Evolutionary conservation across 202 grass and related monocot species (phyloP), one percentile per base, ranked within the genome.

Genomic region (Elaeis oleifera): DNA sequence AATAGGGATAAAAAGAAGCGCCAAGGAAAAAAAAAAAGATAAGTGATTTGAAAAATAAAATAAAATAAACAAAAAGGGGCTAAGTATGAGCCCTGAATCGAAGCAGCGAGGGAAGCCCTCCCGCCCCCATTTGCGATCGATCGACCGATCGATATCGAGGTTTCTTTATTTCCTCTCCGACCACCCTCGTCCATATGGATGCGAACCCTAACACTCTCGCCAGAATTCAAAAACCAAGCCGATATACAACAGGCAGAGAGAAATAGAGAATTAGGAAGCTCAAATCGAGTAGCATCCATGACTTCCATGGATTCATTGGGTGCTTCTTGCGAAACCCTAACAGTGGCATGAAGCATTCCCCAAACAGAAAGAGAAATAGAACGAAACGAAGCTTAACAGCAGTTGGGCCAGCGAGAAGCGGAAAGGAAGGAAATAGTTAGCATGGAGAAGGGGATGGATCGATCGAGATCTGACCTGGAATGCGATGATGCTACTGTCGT

Each of bases 381-480:
- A 56, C 19, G 21, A 50, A 60, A 61, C 9, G 4, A 60, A 75
- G 52, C 17, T 0, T 16, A 55, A 57, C 26, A 44, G 11, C 9
- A 1, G 36, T 0, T 44, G 36, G 36, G 36, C 1, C 9, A 13
- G 36, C 1, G 36, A 56, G 29, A 18, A 14, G 9, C 25, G 9
- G 8, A 18, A 48, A 44, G 32, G n/a, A 0, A 6, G n/a, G 55
- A 19, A 24, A 44, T 44, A 44, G 9, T 44, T 13, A 13, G 3
- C 36, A n/a, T 16, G 24, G 20, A 50, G 23, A 9, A n/a, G 39
- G 5, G 36, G 36, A 13, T 1, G 5, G 23, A 44, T 44, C 32
- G 50, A 62, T 50, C 50, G 53, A 1, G 24, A 25, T 62, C 68
- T 67, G 67, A 83, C 86, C 65, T 86, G 58, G 36, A 44, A 44